A percentile compares a stretch with the other conserved stretches of the same genome.
phyloP scores from a whole-genome alignment of 495 filamentous ascomycete genomes.

The Aspergillus baeticus region DNA sequence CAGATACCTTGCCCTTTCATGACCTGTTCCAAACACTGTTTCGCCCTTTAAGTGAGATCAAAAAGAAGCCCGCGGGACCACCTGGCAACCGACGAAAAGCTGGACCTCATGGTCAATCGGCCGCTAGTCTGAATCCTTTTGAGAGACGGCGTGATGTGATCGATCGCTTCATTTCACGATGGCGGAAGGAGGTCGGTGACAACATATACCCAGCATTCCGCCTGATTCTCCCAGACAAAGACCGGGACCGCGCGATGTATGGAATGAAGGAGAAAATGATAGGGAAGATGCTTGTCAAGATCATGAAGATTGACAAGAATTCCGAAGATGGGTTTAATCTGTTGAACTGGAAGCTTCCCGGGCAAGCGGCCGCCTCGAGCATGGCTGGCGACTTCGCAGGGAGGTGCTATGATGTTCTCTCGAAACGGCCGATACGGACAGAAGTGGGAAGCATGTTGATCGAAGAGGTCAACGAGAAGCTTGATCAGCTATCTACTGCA shows the following conservation, averaged over 20 bases:
- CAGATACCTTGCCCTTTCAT: slow-evolving; percentile 78
- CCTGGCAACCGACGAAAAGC: slow-evolving; percentile 44
- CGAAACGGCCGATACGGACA: slow-evolving; percentile 77
- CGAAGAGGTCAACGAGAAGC: slow-evolving; percentile 81
- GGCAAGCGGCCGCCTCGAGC: slow-evolving; percentile 55
- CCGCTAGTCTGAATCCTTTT: slow-evolving; percentile 65
- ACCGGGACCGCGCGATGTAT: slow-evolving; percentile 90
- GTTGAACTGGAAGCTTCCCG: slow-evolving; percentile 91
- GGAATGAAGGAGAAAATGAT: slow-evolving; percentile 92
- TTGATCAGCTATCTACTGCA: slow-evolving; percentile 75
- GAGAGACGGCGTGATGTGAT: slow-evolving; percentile 85
- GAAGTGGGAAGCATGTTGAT: slow-evolving; percentile 76
- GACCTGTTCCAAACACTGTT: slow-evolving; percentile 77
- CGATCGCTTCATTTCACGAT: slow-evolving; percentile 82
- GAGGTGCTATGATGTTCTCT: slow-evolving; percentile 80
- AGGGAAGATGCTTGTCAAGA: slow-evolving; percentile 80
- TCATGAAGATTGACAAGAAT: slow-evolving; percentile 90
- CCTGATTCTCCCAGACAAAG: slow-evolving; percentile 90
- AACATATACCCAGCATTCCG: slow-evolving; percentile 94
- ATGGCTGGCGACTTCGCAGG: slow-evolving; percentile 91
- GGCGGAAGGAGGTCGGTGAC: slow-evolving; percentile 82
- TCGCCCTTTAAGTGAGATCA: slow-evolving; percentile 81
- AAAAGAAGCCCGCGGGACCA: slow-evolving; percentile 65
- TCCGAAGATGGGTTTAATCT: slow-evolving; percentile 84
- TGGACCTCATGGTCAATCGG: slow-evolving; percentile 53